Base-by-base conservation (phyloP, 78 protist species). In the Acrasis kona region DNA sequence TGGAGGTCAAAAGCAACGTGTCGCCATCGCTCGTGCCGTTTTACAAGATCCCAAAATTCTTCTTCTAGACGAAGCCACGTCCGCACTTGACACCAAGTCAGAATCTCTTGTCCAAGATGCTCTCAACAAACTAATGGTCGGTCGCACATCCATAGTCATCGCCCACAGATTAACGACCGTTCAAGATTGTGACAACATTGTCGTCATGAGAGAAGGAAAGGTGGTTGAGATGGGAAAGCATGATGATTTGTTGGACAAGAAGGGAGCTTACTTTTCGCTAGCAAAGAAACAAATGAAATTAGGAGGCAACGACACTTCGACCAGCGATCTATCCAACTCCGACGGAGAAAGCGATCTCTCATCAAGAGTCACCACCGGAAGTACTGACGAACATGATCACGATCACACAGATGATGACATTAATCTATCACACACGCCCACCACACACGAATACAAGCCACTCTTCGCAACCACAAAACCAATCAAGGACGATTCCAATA, bases 41-140 rank as follows among this genome's bases (percentile, higher is more conserved):
- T 66, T 93, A 2, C 38, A 65, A 41, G 32, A 90, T 12, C 96
- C 99, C 32, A 30, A 50, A 72, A 77, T 96, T 3, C 70, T 96
- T n/a, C 39, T 96, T 31, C 84, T 96, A 7, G 99, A 96, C 79
- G 99, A 96, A 74, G 94, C 96, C 10, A 96, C 99, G 30, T 70
- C 88, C 0, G 97, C 97, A 28, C 91, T 96, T 37, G 99, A 96
- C 80, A 76, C 87, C 0, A 82, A 82, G 70, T 69, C 77, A 9
- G 97, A 94, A 84, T 39, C 64, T 8, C 28, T 83, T 19, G 95
- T 96, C 5, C 89, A 86, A 75, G 82, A 77, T 12, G 96, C 95
- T 29, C 67, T 95, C 3, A n/a, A n/a, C n/a, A 85, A 82, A 35
- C 35, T 71, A 7, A 39, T 88, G 40, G 32, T 69, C 27, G 89